Evolutionary conservation across 2,329 filamentous ascomycete genomes (phyloP), one percentile per base, ranked within the genome.

Genomic region (Acrocalymma vagum): DNA sequence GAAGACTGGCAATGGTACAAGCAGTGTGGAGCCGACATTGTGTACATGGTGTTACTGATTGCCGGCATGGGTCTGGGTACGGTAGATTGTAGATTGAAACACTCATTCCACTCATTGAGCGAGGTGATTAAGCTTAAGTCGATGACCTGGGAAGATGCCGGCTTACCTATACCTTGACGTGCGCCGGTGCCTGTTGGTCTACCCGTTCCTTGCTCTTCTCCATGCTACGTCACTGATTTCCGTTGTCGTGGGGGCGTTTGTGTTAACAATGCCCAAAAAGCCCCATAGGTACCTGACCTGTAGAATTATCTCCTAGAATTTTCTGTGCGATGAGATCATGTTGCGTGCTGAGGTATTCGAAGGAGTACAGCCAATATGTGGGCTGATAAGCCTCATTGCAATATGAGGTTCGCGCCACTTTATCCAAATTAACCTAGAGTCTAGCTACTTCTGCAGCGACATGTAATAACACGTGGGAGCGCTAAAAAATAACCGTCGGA

Each of bases 11-110:
- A 37, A n/a, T n/a, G n/a, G n/a, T n/a, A n/a, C n/a, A n/a, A n/a
- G n/a, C n/a, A n/a, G 21, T 46, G 46, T 41, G 47, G 47, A 51
- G 47, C 47, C 47, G 39, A 42, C 41, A 45, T 42, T 25, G 21
- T 29, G 32, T 30, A 14, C n/a, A n/a, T n/a, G n/a, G n/a, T n/a
- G n/a, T n/a, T n/a, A n/a, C n/a, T 46, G 38, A 44, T 25, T 51
- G 31, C 43, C 47, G 47, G 39, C 47, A 40, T 41, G 23, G 29
- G 27, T 26, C 25, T 41, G 24, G 27, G 25, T 39, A 29, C 22
- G n/a, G n/a, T n/a, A n/a, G n/a, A n/a, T n/a, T 10, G 18, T 37
- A 38, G 6, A 45, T 42, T 39, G 42, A 45, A 42, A 45, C 41
- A 36, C 15, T 41, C 31, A 27, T 33, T 38, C 45, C 40, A 44